Conservation (phyloP, 176 grass and related monocot species). For the Panicum miliaceum region DNA sequence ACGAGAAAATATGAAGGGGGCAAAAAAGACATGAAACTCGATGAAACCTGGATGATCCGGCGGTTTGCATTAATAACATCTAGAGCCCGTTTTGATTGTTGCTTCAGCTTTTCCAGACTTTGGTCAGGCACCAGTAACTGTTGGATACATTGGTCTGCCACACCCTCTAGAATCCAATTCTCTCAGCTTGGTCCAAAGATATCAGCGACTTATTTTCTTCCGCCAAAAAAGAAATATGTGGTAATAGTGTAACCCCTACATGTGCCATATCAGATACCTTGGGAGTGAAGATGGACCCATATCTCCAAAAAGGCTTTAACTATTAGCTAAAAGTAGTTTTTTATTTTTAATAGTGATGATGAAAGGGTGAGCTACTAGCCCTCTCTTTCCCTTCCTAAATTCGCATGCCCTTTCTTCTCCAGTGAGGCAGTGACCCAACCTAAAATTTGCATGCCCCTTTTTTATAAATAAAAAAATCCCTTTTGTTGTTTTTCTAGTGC, state of each 20-base stretch:
- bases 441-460: not conserved
- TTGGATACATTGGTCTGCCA: not conserved
- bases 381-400: not conserved
- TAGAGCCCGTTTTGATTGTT: too few species aligned
- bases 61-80: too few species aligned
- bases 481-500: constrained; percentile 37
- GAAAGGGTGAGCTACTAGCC: not conserved
- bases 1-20: not conserved
- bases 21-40: not conserved
- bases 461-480: not conserved
- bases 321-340: not conserved
- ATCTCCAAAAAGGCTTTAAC: not conserved
- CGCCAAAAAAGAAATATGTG: not conserved
- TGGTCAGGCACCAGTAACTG: not conserved
- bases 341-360: not conserved
- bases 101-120: not conserved
- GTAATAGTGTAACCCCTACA: not conserved
- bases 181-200: not conserved
- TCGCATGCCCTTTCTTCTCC: not conserved
- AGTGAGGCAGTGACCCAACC: not conserved
- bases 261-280: not conserved
- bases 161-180: not conserved
- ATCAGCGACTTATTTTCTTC: not conserved
- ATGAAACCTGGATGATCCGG: not conserved
- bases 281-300: constrained; percentile 8